Base-by-base conservation (phyloP, 768 basidiomycete genomes). In the Russula griseocarnosa region DNA sequence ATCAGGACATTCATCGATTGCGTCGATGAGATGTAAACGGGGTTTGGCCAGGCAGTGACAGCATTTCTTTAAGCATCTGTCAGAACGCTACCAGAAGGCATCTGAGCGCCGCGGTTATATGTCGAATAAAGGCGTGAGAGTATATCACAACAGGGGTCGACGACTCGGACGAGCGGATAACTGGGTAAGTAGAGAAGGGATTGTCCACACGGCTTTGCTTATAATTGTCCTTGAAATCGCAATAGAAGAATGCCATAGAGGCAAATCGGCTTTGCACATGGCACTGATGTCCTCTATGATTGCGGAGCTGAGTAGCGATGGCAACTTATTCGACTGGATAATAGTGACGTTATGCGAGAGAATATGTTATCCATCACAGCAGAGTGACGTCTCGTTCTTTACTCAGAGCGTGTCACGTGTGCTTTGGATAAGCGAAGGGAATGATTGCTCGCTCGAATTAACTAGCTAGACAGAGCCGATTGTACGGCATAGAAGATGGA, bases 1-100 rank as follows among this genome's bases (percentile, higher is more conserved):
- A 36, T 44, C 38, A 46, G 61, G 61, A n/a, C 61, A 38, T 38
- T 62, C 61, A 22, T 62, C 61, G 28, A 62, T 22, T 1, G 54
- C 61, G 20, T 62, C 61, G 13, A 56, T 10, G 34, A 55, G 20
- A 60, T 32, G 40, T 53, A 60, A 30, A 52, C 52, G 6, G 30
- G 38, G 30, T 0, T 16, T 26, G 22, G 20, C 22, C 9, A 3
- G 42, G 28, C 7, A 24, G 7, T n/a, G 42, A 47, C 24, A 61
- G 53, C 52, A 61, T 61, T 0, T 55, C 32, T 46, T 61, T 54
- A 61, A 28, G 51, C 53, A 61, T 30, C 30, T 1, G 22, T 47
- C 44, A 61, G 32, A 30, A n/a, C 42, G 20, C 26, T 44, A 11
- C 26, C 34, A 13, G 53, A 26, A n/a, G 53, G 60, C 28, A 24